Conservation (phyloP, 129 eudicot species). For the Centaurea solstitialis region DNA sequence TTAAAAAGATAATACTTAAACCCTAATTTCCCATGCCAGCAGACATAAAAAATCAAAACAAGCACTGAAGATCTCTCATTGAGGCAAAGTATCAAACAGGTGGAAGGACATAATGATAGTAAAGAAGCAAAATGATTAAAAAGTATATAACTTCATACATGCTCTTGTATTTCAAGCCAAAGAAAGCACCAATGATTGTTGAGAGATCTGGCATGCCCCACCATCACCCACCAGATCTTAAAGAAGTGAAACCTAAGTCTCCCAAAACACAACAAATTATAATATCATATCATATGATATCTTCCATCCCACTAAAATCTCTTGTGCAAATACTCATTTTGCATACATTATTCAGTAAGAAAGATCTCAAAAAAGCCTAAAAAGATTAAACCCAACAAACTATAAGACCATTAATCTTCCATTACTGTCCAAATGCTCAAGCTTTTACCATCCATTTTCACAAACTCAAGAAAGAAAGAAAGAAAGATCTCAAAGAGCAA, state of each 20-base stretch:
- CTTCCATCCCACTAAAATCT: slow-evolving; percentile 3
- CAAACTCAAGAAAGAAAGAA: neutral
- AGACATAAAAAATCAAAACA: neutral
- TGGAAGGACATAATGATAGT: slow-evolving; percentile 33
- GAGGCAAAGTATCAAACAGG: slow-evolving; percentile 33
- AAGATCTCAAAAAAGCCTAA: slow-evolving; percentile 5
- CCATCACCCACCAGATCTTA: slow-evolving; percentile 39
- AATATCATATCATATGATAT: neutral
- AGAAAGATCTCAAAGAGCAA: slow-evolving; percentile 25
- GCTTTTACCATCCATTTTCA: neutral
- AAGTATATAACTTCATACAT: slow-evolving; percentile 17
- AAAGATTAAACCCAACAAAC: neutral
- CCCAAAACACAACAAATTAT: slow-evolving; percentile 1
- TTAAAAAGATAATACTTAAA: slow-evolving; percentile 1
- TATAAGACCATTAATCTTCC: neutral
- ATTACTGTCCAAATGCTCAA: neutral
- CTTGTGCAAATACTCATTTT: neutral
- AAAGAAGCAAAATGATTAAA: slow-evolving; percentile 27
- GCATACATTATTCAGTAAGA: slow-evolving; percentile 13
- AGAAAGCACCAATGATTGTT: slow-evolving; percentile 28
- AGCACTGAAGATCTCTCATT: slow-evolving; percentile 1
- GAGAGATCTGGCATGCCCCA: slow-evolving; percentile 38
- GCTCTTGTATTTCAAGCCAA: slow-evolving; percentile 35
- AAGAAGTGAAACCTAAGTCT: slow-evolving; percentile 26
- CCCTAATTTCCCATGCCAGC: slow-evolving; percentile 19